phyloP scores from a whole-genome alignment of 345 rosid genomes.

The Iberis pinnata region DNA sequence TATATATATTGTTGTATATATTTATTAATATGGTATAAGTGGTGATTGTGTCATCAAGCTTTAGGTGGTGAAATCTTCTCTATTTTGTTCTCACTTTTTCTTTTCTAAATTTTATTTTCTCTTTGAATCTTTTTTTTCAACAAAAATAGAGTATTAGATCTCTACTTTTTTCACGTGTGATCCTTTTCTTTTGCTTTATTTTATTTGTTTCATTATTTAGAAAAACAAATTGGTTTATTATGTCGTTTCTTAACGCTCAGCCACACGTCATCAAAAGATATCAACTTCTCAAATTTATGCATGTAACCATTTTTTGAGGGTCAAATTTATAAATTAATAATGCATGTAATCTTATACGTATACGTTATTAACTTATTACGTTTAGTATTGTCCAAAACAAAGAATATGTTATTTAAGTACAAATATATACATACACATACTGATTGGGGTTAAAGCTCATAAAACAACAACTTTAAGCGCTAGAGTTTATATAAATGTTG shows the following conservation, averaged over 20 bases:
- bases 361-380: no score
- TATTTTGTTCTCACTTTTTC: constrained; percentile 21
- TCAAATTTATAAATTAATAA: no score
- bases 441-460: no score
- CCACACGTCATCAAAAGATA: constrained; percentile 23
- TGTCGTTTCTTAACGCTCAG: constrained; percentile 28
- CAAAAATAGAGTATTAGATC: constrained; percentile 2
- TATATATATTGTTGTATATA: neutral
- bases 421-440: no score
- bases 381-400: no score
- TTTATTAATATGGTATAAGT: no score
- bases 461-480: no score
- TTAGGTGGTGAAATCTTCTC: constrained; percentile 31
- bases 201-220: constrained; percentile 23
- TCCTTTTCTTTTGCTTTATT: constrained; percentile 16
- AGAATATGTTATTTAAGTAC: no score
- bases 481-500: no score
- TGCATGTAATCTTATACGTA: no score
- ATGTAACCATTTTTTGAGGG: no score
- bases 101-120: constrained; percentile 12
- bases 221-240: constrained; percentile 5
- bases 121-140: constrained; percentile 21
- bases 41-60: constrained; percentile 16
- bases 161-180: constrained; percentile 47
- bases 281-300: neutral